Evolutionary conservation across 192 early-diverging fungal genomes (phyloP), one percentile per base, ranked within the genome.

Genomic region (Entomortierella beljakovae): DNA sequence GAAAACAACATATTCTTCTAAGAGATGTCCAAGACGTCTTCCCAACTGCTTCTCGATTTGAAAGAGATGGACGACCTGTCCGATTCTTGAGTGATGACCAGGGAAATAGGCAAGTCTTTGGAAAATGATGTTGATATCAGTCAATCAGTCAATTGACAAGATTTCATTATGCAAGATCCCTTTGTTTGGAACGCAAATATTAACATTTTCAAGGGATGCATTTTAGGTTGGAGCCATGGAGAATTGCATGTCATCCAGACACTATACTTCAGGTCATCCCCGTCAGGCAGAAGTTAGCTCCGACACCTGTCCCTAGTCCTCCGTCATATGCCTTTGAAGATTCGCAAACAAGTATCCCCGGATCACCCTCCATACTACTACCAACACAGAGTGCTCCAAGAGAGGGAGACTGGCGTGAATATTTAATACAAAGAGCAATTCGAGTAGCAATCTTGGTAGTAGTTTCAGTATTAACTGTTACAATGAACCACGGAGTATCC

Each of bases 21-120:
- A 48, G 53, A 20, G 71, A 74, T 46, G 64, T 74, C 0, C 71
- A 74, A 23, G 71, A 74, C 31, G 71, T 74, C 11, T 65, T 74
- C 18, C 71, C 71, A 35, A 60, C 57, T 20, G 71, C 71, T 13
- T 32, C 48, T 32, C 56, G 71, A n/a, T 66, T 74, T 25, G 71
- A 74, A 42, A 35, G 28, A 6, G 71, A 74, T 25, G 71, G 64
- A 8, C 55, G 57, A 34, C 54, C 71, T 16, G 71, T 74, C 6
- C 31, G 51, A 15, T 74, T 74, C 40, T 37, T 35, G 31, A 66
- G 57, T 26, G 57, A 74, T 22, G 71, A 74, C 2, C 49, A 55
- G 34, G 71, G 71, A 33, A 31, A 66, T n/a, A 66, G 68, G 68
- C 29, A 56, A 23, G 58, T 9, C 7, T n/a, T 15, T 26, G 23